Percentiles rank a stretch among this genome's conserved stretches.
phyloP scores from a whole-genome alignment of 78 protist genomes.

The Creolimax fragrantissima region DNA sequence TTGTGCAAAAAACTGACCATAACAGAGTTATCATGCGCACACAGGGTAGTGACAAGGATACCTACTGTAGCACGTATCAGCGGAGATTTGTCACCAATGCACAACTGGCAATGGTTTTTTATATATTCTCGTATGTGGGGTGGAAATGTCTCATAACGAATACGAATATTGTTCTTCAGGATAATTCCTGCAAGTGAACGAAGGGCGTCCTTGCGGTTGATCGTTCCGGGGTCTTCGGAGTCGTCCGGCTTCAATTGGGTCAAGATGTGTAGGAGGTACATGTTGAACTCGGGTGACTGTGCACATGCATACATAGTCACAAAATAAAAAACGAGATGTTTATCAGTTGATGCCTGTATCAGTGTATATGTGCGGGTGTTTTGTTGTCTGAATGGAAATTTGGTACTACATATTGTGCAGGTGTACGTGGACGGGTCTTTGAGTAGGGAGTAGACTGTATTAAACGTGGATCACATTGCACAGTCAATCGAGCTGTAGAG shows the following conservation, averaged over 20 bases:
- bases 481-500: no score
- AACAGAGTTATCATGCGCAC: neutral
- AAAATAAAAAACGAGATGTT: no score
- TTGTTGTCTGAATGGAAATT: no score
- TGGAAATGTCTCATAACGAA: neutral
- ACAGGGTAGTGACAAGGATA: neutral
- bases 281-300: conserved; percentile 20
- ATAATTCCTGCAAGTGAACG: conserved; percentile 7
- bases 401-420: no score
- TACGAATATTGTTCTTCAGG: conserved; percentile 17
- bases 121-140: neutral
- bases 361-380: no score
- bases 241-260: neutral
- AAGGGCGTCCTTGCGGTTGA: neutral
- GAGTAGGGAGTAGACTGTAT: no score
- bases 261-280: neutral
- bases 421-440: no score
- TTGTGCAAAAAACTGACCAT: neutral
- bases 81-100: neutral
- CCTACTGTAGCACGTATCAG: conserved; percentile 5
- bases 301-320: no score
- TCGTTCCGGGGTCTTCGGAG: neutral
- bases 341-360: no score
- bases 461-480: no score
- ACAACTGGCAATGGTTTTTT: neutral